Conservation (phyloP, 176 grass and related monocot genomes). For the Musa troglodytarum region DNA sequence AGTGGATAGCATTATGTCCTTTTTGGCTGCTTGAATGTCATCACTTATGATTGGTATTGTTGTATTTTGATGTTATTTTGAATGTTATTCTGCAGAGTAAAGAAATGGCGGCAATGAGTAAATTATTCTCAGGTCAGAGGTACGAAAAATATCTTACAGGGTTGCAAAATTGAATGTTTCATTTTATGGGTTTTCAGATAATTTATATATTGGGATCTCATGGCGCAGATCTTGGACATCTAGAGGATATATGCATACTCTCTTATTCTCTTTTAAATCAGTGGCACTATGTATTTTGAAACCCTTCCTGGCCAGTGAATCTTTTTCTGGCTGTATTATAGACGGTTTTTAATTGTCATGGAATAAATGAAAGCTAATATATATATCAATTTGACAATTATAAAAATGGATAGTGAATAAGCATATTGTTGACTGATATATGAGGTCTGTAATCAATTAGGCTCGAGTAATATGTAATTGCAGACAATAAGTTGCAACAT, state of each 20-base stretch:
- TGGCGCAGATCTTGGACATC: background rate
- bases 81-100: constrained; percentile 31
- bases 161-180: background rate
- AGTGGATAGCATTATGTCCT: constrained; percentile 28
- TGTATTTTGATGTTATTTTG: constrained; percentile 21
- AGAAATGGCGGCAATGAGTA: constrained; percentile 19
- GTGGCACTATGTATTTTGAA: background rate
- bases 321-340: background rate
- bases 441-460: too few relatives aligned
- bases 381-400: too few relatives aligned
- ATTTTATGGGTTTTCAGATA: constrained; percentile 8
- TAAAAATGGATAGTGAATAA: too few relatives aligned
- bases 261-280: background rate
- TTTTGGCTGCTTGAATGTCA: constrained; percentile 6
- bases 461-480: too few relatives aligned
- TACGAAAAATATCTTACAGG: constrained; percentile 1
- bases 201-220: background rate
- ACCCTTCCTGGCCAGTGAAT: too few relatives aligned
- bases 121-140: constrained; percentile 42
- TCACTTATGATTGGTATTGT: constrained; percentile 17
- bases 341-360: too few relatives aligned
- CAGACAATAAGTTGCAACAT: too few relatives aligned
- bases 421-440: too few relatives aligned
- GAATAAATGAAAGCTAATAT: too few relatives aligned
- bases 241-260: background rate